Evolutionary conservation across 768 basidiomycete genomes (phyloP), one percentile per base, ranked within the genome.

Genomic region (Boletus reticuloceps): DNA sequence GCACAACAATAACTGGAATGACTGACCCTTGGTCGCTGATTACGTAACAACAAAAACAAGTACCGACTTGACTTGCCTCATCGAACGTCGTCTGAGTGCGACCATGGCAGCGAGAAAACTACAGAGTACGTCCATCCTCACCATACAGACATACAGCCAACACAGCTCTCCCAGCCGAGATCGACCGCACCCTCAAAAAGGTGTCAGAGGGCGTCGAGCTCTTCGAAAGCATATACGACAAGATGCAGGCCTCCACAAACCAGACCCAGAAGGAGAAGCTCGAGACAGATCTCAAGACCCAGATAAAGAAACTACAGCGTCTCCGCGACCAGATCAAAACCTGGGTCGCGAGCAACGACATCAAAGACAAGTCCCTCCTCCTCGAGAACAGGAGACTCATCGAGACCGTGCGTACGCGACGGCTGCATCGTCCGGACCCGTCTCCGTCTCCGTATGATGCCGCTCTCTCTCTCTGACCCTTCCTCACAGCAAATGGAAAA

Each of bases 231-330:
- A 95, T 97, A 72, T 97, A 96, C 71, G 94, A 97, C 71, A 99
- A 98, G 82, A 95, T 99, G 86, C 90, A 94, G 72, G 82, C 89
- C 47, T 90, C 95, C 17, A 91, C 91, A 32, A 98, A 97, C 75
- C 88, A 95, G 72, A 91, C 96, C 0, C 95, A 98, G 78, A 98
- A 98, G 72, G 97, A 98, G 83, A 99, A 99, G 75, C 85, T 93
- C 49, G 97, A 99, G 72, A 86, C 81, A 5, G 89, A 98, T 64
- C 78, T 98, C 69, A 94, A 98, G 77, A 96, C 94, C 47, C 97
- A 99, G 79, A 98, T 99, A 68, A 99, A 99, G 85, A 91, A 91
- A 72, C 80, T 92, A 0, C 89, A 92, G 72, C 81, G 89, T 57
- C 71, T 91, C 59, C 77, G 89, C 58, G 89, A 92, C 76, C 89